Evolutionary conservation across 768 basidiomycete genomes (phyloP), one percentile per base, ranked within the genome.

Genomic region (Cystobasidium ongulense): DNA sequence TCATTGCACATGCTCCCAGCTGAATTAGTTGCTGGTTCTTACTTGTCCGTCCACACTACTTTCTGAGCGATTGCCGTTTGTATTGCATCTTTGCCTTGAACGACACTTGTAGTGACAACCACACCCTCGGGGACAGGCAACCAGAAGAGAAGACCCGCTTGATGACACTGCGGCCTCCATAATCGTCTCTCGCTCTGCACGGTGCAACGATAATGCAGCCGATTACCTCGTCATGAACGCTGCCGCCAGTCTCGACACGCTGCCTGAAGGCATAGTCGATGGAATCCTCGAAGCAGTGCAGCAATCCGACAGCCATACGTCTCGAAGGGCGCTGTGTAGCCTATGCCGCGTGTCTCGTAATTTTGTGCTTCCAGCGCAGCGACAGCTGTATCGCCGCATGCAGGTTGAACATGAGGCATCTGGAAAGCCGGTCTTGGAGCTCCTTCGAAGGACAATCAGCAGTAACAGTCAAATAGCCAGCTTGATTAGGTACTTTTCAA

Each of bases 221-320:
- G 25, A 59, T 59, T 27, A 59, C 33, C 11, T 29, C 4, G n/a
- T 50, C 46, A 50, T 50, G 46, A 50, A 27, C 57, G 33, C n/a
- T 13, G 13, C 25, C 25, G 57, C 57, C 57, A 11, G 29, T 35
- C 33, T 59, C 5, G 57, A 59, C 33, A 35, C 25, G 4, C 57
- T 59, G 57, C 57, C 57, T 29, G 57, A 59, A 31, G 57, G 57
- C 33, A 59, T 59, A 7, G 57, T 59, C 13, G 57, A 59, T 27
- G 57, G 29, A 23, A 59, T 59, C 25, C 57, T 59, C 2, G 57
- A 59, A 59, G 57, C 57, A 27, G 27, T 59, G 11, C 57, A 15
- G 13, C 57, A 21, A 4, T 59, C 17, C 33, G 57, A 59, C 23
- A 29, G 23, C 15, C 13, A 27, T 29, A 29, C 57, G 29, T 10